Evolutionary conservation across 352 stramenopile genomes (phyloP), one percentile per base, ranked within the genome.

Genomic region (Phytophthora rubi): DNA sequence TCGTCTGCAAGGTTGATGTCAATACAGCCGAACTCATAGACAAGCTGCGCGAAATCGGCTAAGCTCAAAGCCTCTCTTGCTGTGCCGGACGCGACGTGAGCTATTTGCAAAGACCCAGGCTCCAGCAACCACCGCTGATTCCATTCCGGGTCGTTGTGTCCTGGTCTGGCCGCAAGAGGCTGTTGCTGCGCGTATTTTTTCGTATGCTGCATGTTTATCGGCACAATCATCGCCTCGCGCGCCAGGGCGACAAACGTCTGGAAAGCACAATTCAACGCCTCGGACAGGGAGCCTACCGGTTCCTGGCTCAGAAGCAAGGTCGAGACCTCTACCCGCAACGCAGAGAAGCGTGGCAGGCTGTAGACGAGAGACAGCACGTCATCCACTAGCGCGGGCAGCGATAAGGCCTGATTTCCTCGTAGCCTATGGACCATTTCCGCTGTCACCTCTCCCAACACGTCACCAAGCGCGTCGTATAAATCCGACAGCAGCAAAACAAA

Each of bases 341-440:
- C n/a, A 23, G 10, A 23, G 26, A 74, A 65, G n/a, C 55, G 48
- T 21, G 52, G 16, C 33, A 65, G 68, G 21, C 60, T 53, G 60
- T 79, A 76, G 12, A 76, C 63, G 1, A 74, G 12, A 2, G 72
- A 69, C 23, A 83, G 45, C 30, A 79, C 61, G 6, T 83, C 65
- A 18, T 83, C 76, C 59, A 80, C 72, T n/a, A 83, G 60, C 13
- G 49, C 54, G 4, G 65, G 60, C 9, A 83, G 18, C 10, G 53
- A 54, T 21, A 35, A 18, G 13, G 49, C 21, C 45, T 44, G 37
- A 23, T 39, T 32, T 45, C 59, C 49, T n/a, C 45, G 51, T 21
- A 55, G 39, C 13, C 10, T 26, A 30, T 48, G n/a, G 21, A 4
- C 9, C 47, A n/a, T 53, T 18, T 18, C 2, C 30, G 26, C 13